These are phyloP conservation scores for Corinectria fuckeliana DNA, from an alignment of 2,329 filamentous ascomycete species.

Conservation along the genomic window DNA sequence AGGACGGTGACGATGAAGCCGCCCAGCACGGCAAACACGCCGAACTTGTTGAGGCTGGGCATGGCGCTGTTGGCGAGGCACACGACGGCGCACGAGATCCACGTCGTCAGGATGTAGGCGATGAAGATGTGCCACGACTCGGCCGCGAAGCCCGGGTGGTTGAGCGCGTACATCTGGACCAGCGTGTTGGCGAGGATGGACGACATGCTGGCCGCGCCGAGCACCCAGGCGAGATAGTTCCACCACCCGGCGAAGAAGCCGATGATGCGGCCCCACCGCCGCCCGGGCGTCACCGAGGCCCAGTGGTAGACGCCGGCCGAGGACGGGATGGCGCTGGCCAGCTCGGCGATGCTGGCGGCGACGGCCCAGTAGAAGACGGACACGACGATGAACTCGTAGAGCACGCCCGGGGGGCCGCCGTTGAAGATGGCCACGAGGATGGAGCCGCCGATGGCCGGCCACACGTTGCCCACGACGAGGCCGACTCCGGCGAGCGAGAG, in stretches of 20 bases:
- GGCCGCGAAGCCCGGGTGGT: slow-evolving; percentile 45
- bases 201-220: slow-evolving; percentile 49
- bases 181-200: slow-evolving; percentile 50
- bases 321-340: slow-evolving; percentile 67
- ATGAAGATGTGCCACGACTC: slow-evolving; percentile 53
- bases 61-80: slow-evolving; percentile 62
- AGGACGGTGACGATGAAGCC: slow-evolving; percentile 63
- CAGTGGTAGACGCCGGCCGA: slow-evolving; percentile 67
- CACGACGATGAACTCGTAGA: slow-evolving; percentile 64
- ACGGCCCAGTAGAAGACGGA: slow-evolving; percentile 63
- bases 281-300: slow-evolving; percentile 64
- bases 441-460: slow-evolving; percentile 52
- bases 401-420: slow-evolving; percentile 65
- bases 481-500: slow-evolving; percentile 50
- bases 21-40: slow-evolving; percentile 55
- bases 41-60: slow-evolving; percentile 60
- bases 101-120: slow-evolving; percentile 48
- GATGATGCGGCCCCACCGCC: slow-evolving; percentile 55
- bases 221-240: slow-evolving; percentile 52
- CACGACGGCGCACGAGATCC: slow-evolving; percentile 47
- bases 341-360: slow-evolving; percentile 64
- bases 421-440: slow-evolving; percentile 62
- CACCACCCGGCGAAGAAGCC: slow-evolving; percentile 55
- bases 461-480: slow-evolving; percentile 51
- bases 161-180: slow-evolving; percentile 53